Evolutionary conservation across 257 asterid species (phyloP), one percentile per base, ranked within the genome.

Genomic region (Plantago ovata): DNA sequence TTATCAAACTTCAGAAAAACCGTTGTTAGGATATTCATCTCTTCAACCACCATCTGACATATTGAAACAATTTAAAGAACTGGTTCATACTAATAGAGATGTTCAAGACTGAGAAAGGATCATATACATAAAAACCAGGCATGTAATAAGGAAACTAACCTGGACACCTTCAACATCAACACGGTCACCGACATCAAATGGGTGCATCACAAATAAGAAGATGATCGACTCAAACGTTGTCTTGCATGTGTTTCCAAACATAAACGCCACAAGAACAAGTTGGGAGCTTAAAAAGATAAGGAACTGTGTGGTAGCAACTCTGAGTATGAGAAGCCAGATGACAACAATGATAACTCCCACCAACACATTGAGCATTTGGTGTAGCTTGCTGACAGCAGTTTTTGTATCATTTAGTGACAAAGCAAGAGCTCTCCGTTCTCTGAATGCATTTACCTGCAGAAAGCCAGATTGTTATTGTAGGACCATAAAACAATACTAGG

Each of bases 41-140:
- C 88, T 58, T 81, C 88, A 2, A 81, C 88, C 16, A 78, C 68
- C 88, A 81, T 78, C 88, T 81, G 79, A 65, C 50, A 70, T 14
- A 7, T 1, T 28, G 20, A 56, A 53, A 44, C 4, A 56, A 41
- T 13, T 24, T 15, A 20, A 47, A 14, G 13, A 16, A 5, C 36
- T 13, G 47, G 21, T 22, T n/a, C 52, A 16, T 1, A 36, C 13
- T 42, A 53, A 2, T 9, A 7, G 36, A 28, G 36, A 28, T 28
- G 36, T 28, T 28, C 36, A 3, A 28, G 7, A 28, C 6, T 13
- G 22, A 13, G 33, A 23, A 39, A 33, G n/a, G n/a, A 41, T 3
- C 10, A 9, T 36, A 4, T 0, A 13, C 10, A 39, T 9, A 43
- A 7, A 22, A n/a, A 38, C 14, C 49, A 9, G 13, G 39, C 32